phyloP scores from a whole-genome alignment of 2,329 filamentous ascomycete genomes.

The Passalora sequoiae region DNA sequence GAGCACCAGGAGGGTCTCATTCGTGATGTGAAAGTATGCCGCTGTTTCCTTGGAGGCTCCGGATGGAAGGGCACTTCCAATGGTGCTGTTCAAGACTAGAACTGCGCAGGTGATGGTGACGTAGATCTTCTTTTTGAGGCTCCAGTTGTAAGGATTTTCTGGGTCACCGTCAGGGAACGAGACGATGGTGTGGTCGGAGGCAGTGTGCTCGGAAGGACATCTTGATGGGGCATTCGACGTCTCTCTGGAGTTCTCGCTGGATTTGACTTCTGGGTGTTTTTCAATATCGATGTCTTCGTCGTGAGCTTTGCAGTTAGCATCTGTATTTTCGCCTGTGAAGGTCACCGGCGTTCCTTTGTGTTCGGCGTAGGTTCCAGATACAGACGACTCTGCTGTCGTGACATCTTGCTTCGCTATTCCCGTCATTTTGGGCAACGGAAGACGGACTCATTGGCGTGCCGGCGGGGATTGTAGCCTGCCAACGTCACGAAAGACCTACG shows the following conservation, averaged over 20 bases:
- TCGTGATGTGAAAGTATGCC: constrained; percentile 52
- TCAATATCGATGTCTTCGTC: constrained; percentile 15
- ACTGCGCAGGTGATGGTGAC: constrained; percentile 54
- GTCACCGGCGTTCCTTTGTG: constrained; percentile 6
- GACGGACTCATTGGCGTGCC: background rate
- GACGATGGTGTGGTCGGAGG: constrained; percentile 27
- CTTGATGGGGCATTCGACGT: constrained; percentile 14
- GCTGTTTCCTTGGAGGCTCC: constrained; percentile 58
- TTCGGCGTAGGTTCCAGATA: constrained; percentile 7
- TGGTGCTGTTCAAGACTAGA: constrained; percentile 62
- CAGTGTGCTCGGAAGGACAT: constrained; percentile 13
- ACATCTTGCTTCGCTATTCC: constrained; percentile 4
- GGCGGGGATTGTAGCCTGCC: background rate
- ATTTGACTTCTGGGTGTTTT: constrained; percentile 17
- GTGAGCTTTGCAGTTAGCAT: constrained; percentile 3
- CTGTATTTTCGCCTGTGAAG: constrained; percentile 10
- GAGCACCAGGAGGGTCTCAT: constrained; percentile 40
- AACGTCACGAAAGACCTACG: background rate
- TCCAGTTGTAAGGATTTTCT: constrained; percentile 42
- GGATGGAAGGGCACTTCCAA: constrained; percentile 60
- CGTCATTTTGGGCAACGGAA: constrained; percentile 5
- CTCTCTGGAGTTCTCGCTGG: constrained; percentile 30
- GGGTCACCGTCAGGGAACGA: constrained; percentile 39
- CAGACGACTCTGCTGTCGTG: constrained; percentile 40
- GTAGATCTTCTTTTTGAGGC: constrained; percentile 45